Conservation (phyloP, 1,284 basidiomycete genomes). For the Termitomyces sp. region DNA sequence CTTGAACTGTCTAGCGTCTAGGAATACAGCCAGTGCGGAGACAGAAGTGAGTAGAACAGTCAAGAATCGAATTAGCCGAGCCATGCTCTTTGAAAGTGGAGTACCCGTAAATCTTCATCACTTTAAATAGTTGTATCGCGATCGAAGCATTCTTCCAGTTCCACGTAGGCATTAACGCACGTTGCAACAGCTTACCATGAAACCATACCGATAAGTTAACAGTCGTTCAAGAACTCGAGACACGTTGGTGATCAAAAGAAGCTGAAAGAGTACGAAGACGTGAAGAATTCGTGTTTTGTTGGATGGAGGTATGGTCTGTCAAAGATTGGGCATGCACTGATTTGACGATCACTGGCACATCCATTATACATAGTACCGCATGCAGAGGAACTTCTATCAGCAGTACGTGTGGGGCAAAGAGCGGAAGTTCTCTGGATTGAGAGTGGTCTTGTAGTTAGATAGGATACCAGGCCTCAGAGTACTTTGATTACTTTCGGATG, state of each 20-base stretch:
- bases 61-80: neutral
- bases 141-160: neutral
- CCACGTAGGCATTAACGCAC: neutral
- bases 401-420: neutral
- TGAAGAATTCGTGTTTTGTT: neutral
- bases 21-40: slow-evolving; percentile 1
- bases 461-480: too few species aligned
- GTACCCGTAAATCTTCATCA: too few species aligned
- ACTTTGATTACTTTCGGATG: neutral
- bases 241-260: neutral
- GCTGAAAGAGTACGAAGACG: neutral
- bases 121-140: neutral
- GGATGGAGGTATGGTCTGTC: neutral
- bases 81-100: neutral
- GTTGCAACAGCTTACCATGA: too few species aligned
- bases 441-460: neutral
- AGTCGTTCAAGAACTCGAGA: neutral
- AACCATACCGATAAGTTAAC: neutral
- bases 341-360: neutral
- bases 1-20: slow-evolving; percentile 7
- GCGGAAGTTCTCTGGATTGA: neutral
- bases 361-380: neutral
- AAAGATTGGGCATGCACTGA: neutral
- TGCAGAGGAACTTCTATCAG: neutral
- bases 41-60: neutral